phyloP scores from a whole-genome alignment of 2,329 filamentous ascomycete species.

The Paraphoma sp. region DNA sequence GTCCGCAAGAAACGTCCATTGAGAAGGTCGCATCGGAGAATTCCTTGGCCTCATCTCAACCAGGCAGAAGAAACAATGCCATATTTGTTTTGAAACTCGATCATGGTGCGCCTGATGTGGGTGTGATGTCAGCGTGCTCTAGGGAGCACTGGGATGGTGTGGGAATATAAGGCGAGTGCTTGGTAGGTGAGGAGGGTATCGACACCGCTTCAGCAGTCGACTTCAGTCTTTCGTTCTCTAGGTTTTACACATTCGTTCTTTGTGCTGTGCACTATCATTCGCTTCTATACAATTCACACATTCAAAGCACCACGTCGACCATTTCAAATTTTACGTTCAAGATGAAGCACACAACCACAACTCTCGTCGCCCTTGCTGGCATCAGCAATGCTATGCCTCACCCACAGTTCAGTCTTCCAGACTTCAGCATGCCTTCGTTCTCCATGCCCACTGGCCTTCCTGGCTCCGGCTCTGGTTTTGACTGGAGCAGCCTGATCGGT shows the following conservation, averaged over 20 bases:
- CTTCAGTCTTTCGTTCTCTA: background rate
- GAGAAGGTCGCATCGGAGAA: background rate
- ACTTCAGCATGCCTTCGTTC: conserved; percentile 15
- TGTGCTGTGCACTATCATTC: conserved; percentile 27
- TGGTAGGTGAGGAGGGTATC: background rate
- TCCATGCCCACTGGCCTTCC: conserved; percentile 5
- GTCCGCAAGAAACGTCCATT: background rate
- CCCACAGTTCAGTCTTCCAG: conserved; percentile 20
- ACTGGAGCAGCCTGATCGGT: conserved; percentile 1
- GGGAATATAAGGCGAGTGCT: background rate
- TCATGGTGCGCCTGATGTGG: background rate
- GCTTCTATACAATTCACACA: background rate
- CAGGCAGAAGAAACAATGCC: conserved; percentile 11
- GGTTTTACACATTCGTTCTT: background rate
- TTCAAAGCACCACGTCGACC: no score
- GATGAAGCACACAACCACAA: conserved; percentile 34
- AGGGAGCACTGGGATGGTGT: background rate
- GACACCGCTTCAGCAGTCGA: background rate
- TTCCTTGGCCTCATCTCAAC: background rate
- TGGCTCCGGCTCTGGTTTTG: background rate
- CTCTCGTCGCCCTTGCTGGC: conserved; percentile 26
- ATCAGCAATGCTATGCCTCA: conserved; percentile 28
- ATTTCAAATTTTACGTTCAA: conserved; percentile 1
- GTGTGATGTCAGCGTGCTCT: background rate
- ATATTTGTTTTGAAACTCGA: conserved; percentile 16